A percentile compares a stretch with the other conserved stretches of the same genome.
These are phyloP conservation scores for Effrenium voratum DNA, from an alignment of 73 alveolate genomes.

Conservation along the genomic window DNA sequence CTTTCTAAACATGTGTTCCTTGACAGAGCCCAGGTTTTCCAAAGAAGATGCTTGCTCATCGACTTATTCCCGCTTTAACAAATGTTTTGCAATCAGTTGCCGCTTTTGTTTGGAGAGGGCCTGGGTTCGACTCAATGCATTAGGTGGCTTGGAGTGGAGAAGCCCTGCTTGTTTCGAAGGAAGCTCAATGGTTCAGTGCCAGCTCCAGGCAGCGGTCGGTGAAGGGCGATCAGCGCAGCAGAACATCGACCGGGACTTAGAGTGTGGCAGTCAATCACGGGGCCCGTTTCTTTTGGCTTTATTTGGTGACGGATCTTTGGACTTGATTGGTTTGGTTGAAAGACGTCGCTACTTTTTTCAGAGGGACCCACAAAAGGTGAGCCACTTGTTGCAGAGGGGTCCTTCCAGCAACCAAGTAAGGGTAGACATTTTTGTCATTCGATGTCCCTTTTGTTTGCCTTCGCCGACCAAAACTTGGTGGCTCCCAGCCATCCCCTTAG, in stretches of 20 bases:
- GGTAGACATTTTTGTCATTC: no score
- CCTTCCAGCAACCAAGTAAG: no score
- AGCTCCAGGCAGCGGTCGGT: conserved; percentile 4
- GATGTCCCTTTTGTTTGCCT: no score
- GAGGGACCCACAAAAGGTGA: no score
- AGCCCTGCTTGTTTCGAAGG: background rate
- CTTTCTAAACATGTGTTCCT: no score
- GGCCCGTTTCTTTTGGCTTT: background rate
- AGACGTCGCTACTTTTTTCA: no score
- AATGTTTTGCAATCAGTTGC: background rate
- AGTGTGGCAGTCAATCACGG: background rate
- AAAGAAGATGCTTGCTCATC: background rate
- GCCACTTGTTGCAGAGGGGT: no score
- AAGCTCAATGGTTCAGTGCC: background rate
- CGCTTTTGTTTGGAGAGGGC: background rate
- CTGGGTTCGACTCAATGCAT: background rate
- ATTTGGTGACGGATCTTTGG: background rate
- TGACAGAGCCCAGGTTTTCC: conserved; percentile 8
- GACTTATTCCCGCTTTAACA: background rate
- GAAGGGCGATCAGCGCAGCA: conserved; percentile 5
- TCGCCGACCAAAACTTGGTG: no score
- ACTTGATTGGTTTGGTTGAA: background rate
- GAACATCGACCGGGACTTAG: background rate
- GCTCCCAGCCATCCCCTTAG: no score
- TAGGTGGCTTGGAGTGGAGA: no score